Percentiles rank a stretch among this genome's conserved stretches.
Conservation (phyloP, 1,284 basidiomycete species). For the Fistulinella cinereoalba region DNA sequence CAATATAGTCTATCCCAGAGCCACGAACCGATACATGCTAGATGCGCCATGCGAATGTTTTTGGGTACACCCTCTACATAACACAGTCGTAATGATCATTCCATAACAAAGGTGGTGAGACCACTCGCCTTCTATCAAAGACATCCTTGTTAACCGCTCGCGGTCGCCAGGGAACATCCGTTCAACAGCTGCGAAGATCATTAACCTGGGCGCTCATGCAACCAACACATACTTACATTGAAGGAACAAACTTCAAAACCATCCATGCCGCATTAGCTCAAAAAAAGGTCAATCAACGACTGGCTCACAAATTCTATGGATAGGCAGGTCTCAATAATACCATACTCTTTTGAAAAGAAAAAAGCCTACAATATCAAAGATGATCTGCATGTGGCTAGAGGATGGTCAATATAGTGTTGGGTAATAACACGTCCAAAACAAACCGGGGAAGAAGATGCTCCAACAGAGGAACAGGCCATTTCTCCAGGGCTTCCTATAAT, state of each 20-base stretch:
- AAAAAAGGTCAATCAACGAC: neutral
- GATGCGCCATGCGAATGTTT: slow-evolving; percentile 85
- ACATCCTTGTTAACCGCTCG: slow-evolving; percentile 80
- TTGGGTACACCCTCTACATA: slow-evolving; percentile 76
- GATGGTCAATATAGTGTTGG: neutral
- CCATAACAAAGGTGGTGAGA: neutral
- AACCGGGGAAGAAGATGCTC: slow-evolving; percentile 76
- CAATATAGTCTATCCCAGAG: neutral
- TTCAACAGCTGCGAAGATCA: slow-evolving; percentile 64
- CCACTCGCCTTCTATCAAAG: slow-evolving; percentile 74
- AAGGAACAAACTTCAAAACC: slow-evolving; percentile 52
- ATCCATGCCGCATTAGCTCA: neutral
- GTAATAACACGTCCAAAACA: slow-evolving; percentile 3
- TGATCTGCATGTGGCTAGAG: slow-evolving; percentile 77
- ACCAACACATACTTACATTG: slow-evolving; percentile 43
- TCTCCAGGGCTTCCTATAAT: slow-evolving; percentile 70
- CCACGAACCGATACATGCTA: slow-evolving; percentile 67
- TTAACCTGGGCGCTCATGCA: slow-evolving; percentile 7
- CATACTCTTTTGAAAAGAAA: neutral
- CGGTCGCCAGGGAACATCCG: slow-evolving; percentile 84
- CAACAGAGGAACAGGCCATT: slow-evolving; percentile 85
- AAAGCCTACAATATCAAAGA: slow-evolving; percentile 76
- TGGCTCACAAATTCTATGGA: slow-evolving; percentile 48
- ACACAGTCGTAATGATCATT: neutral
- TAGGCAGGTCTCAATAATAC: slow-evolving; percentile 4